A percentile compares a stretch with the other conserved stretches of the same genome.
Conservation (phyloP, 2,329 filamentous ascomycete species). For the Westerdykella sp. region DNA sequence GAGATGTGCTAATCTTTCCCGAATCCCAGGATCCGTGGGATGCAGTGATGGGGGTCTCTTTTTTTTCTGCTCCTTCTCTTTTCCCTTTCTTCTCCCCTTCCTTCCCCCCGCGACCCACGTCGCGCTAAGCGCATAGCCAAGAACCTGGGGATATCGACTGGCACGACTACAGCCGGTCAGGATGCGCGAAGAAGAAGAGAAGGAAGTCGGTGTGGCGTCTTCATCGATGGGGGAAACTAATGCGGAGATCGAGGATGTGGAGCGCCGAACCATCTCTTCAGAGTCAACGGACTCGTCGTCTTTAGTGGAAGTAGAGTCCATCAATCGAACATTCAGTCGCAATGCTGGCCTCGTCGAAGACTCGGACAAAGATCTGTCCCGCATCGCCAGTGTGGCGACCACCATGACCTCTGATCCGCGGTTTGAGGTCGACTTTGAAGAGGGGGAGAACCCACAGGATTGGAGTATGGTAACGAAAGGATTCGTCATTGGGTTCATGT, state of each 20-base stretch:
- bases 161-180: not conserved
- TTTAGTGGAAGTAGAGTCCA: constrained; percentile 18
- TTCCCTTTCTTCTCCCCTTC: not conserved
- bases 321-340: constrained; percentile 30
- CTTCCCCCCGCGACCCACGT: not conserved
- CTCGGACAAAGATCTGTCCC: constrained; percentile 21
- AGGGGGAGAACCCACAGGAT: constrained; percentile 58
- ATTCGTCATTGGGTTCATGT: constrained; percentile 50
- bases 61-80: not conserved
- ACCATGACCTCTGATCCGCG: constrained; percentile 45
- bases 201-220: constrained; percentile 2
- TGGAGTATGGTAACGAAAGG: constrained; percentile 58
- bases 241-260: constrained; percentile 9
- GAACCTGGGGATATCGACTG: not conserved
- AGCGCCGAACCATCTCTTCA: constrained; percentile 20
- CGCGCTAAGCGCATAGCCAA: not conserved
- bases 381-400: constrained; percentile 27
- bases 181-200: constrained; percentile 1
- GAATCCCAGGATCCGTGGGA: not conserved
- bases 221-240: not conserved
- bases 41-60: too few relatives aligned
- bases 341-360: constrained; percentile 21
- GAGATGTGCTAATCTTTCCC: not conserved
- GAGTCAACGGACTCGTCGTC: constrained; percentile 16
- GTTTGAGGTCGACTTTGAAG: constrained; percentile 68